Conservation (phyloP, 805 yeast genomes). For the Priceomyces haplophilus region DNA sequence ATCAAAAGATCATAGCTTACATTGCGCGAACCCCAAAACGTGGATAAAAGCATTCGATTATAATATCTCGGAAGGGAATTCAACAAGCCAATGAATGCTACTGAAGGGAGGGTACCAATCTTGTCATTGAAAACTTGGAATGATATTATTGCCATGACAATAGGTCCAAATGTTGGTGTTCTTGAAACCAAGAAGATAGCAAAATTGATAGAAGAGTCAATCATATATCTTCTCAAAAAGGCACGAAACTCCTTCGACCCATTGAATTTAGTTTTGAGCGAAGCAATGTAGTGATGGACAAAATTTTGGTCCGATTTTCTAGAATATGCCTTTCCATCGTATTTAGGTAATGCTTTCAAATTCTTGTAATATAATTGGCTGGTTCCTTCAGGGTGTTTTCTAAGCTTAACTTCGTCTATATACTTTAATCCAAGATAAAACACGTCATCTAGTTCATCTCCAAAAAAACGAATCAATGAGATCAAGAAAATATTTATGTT, state of each 20-base stretch:
- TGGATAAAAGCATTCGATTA: constrained; percentile 36
- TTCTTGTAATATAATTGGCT: constrained; percentile 12
- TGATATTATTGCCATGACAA: constrained; percentile 41
- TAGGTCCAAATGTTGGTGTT: constrained; percentile 41
- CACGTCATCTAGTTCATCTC: constrained; percentile 38
- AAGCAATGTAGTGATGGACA: not conserved
- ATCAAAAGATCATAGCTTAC: constrained; percentile 44
- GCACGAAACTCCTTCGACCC: constrained; percentile 17
- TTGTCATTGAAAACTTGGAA: constrained; percentile 43
- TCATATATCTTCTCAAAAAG: constrained; percentile 23
- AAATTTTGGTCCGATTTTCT: not conserved
- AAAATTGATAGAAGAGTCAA: constrained; percentile 21
- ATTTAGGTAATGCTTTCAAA: constrained; percentile 12
- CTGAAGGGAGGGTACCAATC: constrained; percentile 47
- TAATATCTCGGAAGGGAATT: constrained; percentile 33
- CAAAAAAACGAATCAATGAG: constrained; percentile 32
- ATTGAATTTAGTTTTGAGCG: constrained; percentile 9
- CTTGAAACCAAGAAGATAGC: constrained; percentile 31
- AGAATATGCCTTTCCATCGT: not conserved
- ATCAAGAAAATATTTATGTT: constrained; percentile 40
- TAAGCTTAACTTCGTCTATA: constrained; percentile 26
- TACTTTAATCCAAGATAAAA: constrained; percentile 37
- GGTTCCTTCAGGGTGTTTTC: not conserved
- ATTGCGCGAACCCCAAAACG: constrained; percentile 46
- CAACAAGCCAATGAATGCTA: constrained; percentile 32